Evolutionary conservation across 2,329 filamentous ascomycete genomes (phyloP).

Genomic region (Penicillium hordei): DNA sequence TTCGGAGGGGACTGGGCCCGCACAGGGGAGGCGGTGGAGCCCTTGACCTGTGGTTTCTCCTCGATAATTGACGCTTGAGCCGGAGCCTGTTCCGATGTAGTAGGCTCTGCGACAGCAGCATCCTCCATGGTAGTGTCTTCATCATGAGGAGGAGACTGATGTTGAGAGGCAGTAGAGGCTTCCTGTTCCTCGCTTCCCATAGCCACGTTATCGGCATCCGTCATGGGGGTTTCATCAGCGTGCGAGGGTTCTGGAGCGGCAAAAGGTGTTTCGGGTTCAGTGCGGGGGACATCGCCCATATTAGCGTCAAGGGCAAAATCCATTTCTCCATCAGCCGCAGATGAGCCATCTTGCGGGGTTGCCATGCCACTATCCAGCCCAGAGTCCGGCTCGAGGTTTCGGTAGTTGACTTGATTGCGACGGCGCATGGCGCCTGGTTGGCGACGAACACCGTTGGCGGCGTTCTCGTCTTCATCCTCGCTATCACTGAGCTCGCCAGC

Average conservation of each 20-base stretch:
- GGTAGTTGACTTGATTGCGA: constrained; percentile 62
- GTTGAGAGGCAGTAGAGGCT: constrained; percentile 32
- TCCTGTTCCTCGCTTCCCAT: constrained; percentile 33
- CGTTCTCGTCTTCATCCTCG: constrained; percentile 77
- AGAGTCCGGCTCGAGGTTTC: constrained; percentile 57
- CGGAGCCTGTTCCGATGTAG: constrained; percentile 18
- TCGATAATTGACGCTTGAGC: constrained; percentile 20
- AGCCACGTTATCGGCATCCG: constrained; percentile 34
- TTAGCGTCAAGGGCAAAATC: constrained; percentile 38
- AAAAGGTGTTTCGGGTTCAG: constrained; percentile 35
- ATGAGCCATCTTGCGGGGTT: constrained; percentile 47
- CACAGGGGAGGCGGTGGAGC: constrained; percentile 19
- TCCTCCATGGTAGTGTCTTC: constrained; percentile 45
- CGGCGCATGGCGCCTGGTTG: constrained; percentile 52
- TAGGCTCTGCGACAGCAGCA: constrained; percentile 19
- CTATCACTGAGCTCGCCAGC: constrained; percentile 83
- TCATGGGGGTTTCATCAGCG: constrained; percentile 33
- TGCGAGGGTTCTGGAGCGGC: constrained; percentile 32
- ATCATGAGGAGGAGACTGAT: constrained; percentile 32
- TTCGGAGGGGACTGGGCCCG: constrained; percentile 24
- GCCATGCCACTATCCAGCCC: constrained; percentile 54
- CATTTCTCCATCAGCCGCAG: constrained; percentile 46
- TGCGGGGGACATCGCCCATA: constrained; percentile 41
- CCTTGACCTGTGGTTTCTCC: constrained; percentile 19
- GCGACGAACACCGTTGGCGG: constrained; percentile 67